These are phyloP conservation scores for Candolleomyces efflorescens DNA, from an alignment of 768 basidiomycete genomes.

Conservation along the genomic window DNA sequence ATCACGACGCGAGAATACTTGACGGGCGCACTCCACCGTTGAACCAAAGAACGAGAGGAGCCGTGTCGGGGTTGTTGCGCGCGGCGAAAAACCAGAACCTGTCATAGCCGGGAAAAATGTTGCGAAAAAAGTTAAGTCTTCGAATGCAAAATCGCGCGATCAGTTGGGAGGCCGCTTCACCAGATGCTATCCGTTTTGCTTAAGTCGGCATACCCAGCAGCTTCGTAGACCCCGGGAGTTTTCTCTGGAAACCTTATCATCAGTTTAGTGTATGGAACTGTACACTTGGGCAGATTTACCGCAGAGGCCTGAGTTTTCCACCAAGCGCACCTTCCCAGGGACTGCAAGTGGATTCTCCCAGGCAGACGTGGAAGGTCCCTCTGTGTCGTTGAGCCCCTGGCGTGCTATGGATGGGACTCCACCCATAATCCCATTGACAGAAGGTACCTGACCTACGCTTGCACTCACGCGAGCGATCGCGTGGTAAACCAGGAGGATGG, in stretches of 20 bases:
- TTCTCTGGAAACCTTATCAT: conserved; percentile 36
- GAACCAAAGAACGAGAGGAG: conserved; percentile 65
- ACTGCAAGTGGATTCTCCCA: neutral
- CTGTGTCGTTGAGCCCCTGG: neutral
- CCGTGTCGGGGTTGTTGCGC: conserved; percentile 54
- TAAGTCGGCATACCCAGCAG: conserved; percentile 62
- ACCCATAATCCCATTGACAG: neutral
- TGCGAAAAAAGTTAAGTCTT: neutral
- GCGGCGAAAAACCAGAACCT: conserved; percentile 73
- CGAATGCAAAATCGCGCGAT: neutral
- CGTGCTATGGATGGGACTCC: neutral
- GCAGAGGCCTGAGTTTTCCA: conserved; percentile 60
- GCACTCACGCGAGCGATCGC: too few relatives aligned
- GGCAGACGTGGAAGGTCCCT: neutral
- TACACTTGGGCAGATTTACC: conserved; percentile 26
- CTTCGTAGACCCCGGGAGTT: conserved; percentile 56
- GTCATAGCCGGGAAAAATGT: neutral
- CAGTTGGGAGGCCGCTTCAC: conserved; percentile 24
- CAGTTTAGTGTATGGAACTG: neutral
- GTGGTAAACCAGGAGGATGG: too few relatives aligned
- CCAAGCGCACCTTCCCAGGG: conserved; percentile 43
- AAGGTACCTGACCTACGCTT: too few relatives aligned
- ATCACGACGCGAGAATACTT: neutral
- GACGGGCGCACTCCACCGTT: conserved; percentile 49
- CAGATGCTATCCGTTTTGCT: conserved; percentile 54